Base-by-base conservation (phyloP, 345 rosid genomes). In the Lepidium sativum region DNA sequence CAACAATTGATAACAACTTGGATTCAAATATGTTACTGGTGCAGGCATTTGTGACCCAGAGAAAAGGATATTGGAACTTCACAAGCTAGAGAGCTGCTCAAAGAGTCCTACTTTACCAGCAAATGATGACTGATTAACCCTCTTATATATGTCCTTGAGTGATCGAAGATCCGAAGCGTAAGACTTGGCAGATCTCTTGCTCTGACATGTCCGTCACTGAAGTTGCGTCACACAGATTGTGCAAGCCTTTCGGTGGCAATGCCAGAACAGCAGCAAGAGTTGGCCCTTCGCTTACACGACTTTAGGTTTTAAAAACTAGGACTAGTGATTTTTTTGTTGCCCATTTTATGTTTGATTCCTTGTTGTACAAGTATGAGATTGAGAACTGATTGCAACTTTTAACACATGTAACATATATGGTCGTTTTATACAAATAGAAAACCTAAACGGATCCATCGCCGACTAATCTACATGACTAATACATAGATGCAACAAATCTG, bases 11-110 rank as follows among this genome's bases (percentile, higher is more conserved):
- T 72, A 44, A 73, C 45, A 18, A 11, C 21, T 51, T 47, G 32
- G 54, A 54, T 59, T 21, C 44, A 34, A 25, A 58, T 54, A 56
- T 14, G 44, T 68, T n/a, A 44, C 41, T 41, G 55, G 13, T 75
- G 71, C 81, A 89, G 98, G 98, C 20, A 83, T 92, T 6, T 85
- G 98, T 33, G 72, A 68, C 68, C 98, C 98, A 3, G 95, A 92
- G 71, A 73, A 73, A 74, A 80, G 57, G 67, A 64, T 92, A 71
- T 55, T 87, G 67, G 91, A 92, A 71, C 97, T 92, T 55, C 98
- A 92, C 82, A 73, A 72, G 66, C 70, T 50, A 71, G 94, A 83
- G 58, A 82, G 78, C 75, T 92, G 96, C 84, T 78, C 88, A 12
- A 81, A 80, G 9, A 87, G 86, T 78, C 89, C 98, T 54, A 92